Base-by-base conservation (phyloP, 108 stramenopile genomes). In the Cyclotella baltica region DNA sequence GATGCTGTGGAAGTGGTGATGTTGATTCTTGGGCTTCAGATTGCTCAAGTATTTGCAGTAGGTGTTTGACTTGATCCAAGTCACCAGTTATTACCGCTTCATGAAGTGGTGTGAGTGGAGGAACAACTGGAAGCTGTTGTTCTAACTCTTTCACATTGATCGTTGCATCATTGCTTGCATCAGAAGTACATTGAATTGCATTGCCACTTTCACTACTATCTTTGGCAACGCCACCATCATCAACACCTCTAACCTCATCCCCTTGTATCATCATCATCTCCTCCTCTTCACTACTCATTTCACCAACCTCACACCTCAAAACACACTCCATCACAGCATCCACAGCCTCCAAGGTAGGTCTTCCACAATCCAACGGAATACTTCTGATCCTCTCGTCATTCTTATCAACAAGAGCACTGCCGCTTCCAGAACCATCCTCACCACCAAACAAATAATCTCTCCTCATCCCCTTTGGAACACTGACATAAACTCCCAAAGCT, bases 311-410 rank as follows among this genome's bases (percentile, higher is more conserved):
- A 48, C 83, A 84, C 52, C 62, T 59, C 56, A 76, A 47, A 11
- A 83, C 11, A 53, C 81, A 76, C 22, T 84, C 83, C 74, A 76
- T 31, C 18, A 80, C 83, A 3, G 74, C 78, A 6, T 31, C 50
- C 70, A 76, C 75, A 4, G 73, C 83, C 29, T 84, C 86, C 76
- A 89, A 83, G 0, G 89, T 89, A 2, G 95, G 93, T 38, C 90
- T 83, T 6, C 93, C 93, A 9, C 90, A 75, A 75, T 92, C 88
- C 55, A 96, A 73, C 11, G 95, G 95, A n/a, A 96, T 83, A 56
- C 79, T 85, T 58, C 90, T 83, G 47, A 91, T 62, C 40, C 92
- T 57, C 19, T 57, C 73, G 61, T 91, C 89, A 36, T 51, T 34
- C 50, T 79, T 79, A 16, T 51, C 64, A 38, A 86, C 23, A 35